Percentiles rank a stretch among this genome's conserved stretches.
phyloP scores from a whole-genome alignment of 495 filamentous ascomycete genomes.

The Penicillium flavigenum region DNA sequence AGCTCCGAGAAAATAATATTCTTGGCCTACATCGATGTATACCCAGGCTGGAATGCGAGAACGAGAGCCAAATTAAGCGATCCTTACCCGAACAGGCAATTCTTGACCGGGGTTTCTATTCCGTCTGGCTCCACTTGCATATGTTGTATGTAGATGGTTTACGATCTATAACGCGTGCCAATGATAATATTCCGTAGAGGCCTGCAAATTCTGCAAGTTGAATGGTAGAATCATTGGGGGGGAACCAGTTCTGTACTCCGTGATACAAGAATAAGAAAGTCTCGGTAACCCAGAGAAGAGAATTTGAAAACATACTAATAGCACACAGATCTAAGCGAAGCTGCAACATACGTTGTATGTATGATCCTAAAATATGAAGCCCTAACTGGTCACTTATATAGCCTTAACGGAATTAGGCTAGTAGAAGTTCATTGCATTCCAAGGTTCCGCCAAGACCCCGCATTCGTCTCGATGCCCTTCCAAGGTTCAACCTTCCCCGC shows the following conservation, averaged over 20 bases:
- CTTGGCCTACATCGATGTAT: neutral
- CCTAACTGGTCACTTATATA: neutral
- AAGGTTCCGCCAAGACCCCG: constrained; percentile 7
- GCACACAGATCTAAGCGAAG: neutral
- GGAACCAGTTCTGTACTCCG: neutral
- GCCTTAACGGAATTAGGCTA: constrained; percentile 1
- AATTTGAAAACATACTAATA: neutral
- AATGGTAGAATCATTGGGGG: neutral
- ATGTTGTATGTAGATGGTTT: neutral
- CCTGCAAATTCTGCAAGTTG: neutral
- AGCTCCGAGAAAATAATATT: neutral
- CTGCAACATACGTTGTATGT: too few relatives aligned
- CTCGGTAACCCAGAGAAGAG: neutral
- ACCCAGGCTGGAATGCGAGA: constrained; percentile 5
- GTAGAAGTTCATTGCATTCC: neutral
- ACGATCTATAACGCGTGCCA: neutral
- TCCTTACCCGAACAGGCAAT: constrained; percentile 19
- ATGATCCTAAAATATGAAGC: too few relatives aligned
- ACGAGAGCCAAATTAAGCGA: constrained; percentile 13
- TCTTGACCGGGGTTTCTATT: constrained; percentile 1
- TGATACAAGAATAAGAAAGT: neutral
- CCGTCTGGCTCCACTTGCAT: constrained; percentile 6
- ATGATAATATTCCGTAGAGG: neutral
- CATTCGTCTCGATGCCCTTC: constrained; percentile 4
- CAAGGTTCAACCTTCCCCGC: constrained; percentile 1